Percentiles rank a stretch among this genome's conserved stretches.
These are phyloP conservation scores for Fusarium sp. DNA, from an alignment of 2,329 filamentous ascomycete genomes.

Conservation along the genomic window DNA sequence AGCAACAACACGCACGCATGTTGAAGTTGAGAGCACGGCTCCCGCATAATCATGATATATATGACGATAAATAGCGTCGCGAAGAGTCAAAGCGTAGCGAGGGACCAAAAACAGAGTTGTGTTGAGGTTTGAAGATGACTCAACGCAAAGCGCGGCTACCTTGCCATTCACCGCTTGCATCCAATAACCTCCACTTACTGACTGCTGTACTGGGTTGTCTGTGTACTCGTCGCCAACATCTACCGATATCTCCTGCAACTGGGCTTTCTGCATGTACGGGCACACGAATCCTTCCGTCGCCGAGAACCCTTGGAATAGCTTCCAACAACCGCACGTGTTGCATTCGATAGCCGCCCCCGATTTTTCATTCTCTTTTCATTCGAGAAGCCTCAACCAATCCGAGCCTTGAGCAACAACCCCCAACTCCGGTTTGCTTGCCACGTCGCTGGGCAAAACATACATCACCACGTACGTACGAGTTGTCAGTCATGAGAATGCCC, in stretches of 20 bases:
- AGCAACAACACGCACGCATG: too few relatives aligned
- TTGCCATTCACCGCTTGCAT: slow-evolving; percentile 11
- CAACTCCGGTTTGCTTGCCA: slow-evolving; percentile 5
- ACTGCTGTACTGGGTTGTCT: too few relatives aligned
- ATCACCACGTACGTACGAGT: slow-evolving; percentile 21
- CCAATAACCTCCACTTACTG: too few relatives aligned
- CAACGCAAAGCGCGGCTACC: slow-evolving; percentile 37
- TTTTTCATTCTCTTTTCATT: slow-evolving; percentile 16
- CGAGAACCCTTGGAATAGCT: slow-evolving; percentile 9
- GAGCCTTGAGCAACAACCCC: background rate
- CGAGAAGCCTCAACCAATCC: slow-evolving; percentile 12
- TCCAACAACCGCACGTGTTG: slow-evolving; percentile 28
- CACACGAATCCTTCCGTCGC: slow-evolving; percentile 1
- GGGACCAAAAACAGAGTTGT: background rate
- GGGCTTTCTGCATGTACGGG: slow-evolving; percentile 4
- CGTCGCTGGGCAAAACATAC: slow-evolving; percentile 7
- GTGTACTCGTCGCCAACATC: slow-evolving; percentile 15
- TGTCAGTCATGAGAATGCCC: slow-evolving; percentile 20
- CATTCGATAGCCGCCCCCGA: slow-evolving; percentile 1
- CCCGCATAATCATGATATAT: background rate
- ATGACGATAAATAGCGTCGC: background rate
- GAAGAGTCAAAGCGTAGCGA: slow-evolving; percentile 12
- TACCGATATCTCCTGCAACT: slow-evolving; percentile 2
- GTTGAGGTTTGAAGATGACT: background rate
- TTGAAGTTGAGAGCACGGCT: background rate